Evolutionary conservation across 176 grass and related monocot species (phyloP).

Genomic region (Oryza glaberrima): DNA sequence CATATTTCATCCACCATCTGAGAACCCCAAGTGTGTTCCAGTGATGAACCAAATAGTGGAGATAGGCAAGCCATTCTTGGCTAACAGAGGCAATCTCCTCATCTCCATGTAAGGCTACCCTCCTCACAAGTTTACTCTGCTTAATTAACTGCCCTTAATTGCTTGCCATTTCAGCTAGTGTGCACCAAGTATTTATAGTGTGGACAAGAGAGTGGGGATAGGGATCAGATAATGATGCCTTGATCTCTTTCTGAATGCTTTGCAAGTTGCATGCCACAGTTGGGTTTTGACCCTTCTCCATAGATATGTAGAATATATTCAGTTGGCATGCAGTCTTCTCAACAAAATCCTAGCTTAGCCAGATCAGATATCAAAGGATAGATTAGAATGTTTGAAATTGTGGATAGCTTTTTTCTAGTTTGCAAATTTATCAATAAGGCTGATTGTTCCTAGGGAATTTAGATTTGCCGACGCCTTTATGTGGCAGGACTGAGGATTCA

Average conservation of each 20-base stretch:
- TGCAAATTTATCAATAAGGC: not conserved
- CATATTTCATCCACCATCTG: constrained; percentile 41
- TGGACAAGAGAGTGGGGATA: not conserved
- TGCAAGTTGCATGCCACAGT: constrained; percentile 10
- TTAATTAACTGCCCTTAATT: not conserved
- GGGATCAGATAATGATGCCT: constrained; percentile 19
- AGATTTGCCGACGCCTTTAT: not conserved
- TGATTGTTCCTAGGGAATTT: not conserved
- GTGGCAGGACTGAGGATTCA: not conserved
- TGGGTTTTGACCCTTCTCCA: constrained; percentile 7
- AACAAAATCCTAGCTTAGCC: constrained; percentile 35
- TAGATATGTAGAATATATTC: constrained; percentile 47
- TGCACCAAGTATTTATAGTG: constrained; percentile 42
- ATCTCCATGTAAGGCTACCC: constrained; percentile 61
- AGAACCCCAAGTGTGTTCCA: not conserved
- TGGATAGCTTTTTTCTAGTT: not conserved
- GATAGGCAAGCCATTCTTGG: constrained; percentile 75
- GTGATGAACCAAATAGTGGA: constrained; percentile 34
- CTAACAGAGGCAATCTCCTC: constrained; percentile 46
- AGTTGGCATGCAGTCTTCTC: constrained; percentile 19
- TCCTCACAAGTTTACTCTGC: constrained; percentile 28
- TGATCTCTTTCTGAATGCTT: not conserved
- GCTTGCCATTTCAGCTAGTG: constrained; percentile 15
- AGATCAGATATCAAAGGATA: constrained; percentile 30
- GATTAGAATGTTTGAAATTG: not conserved